Conservation (phyloP, 2,329 filamentous ascomycete genomes). For the Aureobasidium zeae region DNA sequence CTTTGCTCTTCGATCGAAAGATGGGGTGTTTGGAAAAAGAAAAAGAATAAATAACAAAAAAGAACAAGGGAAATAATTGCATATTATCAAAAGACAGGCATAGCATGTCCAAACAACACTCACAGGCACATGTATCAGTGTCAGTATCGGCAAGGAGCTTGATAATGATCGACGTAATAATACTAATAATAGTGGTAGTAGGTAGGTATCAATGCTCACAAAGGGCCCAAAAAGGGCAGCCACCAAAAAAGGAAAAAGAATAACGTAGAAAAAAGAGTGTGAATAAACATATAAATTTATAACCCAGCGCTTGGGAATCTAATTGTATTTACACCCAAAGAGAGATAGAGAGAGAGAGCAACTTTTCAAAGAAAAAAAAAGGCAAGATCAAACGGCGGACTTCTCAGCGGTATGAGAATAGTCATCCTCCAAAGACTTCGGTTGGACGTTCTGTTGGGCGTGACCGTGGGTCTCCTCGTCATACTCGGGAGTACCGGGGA, state of each 20-base stretch:
- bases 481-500: conserved; percentile 47
- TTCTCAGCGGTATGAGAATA: conserved; percentile 2
- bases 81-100: too few species aligned
- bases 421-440: conserved; percentile 5
- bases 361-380: neutral
- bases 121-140: too few species aligned
- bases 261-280: neutral
- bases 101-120: too few species aligned
- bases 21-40: too few species aligned
- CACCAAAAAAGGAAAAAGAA: neutral
- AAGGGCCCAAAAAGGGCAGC: neutral
- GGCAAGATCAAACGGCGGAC: neutral
- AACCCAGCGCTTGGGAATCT: conserved; percentile 4
- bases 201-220: conserved; percentile 6
- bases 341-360: too few species aligned
- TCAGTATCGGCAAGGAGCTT: too few species aligned
- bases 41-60: too few species aligned
- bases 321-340: conserved; percentile 7
- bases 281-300: too few species aligned
- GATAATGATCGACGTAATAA: too few species aligned
- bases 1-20: too few species aligned
- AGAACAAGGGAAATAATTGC: too few species aligned
- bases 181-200: too few species aligned
- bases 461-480: conserved; percentile 22
- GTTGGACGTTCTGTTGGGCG: neutral